These are phyloP conservation scores for Boletus smithii DNA, from an alignment of 1,284 basidiomycete species.

Conservation along the genomic window DNA sequence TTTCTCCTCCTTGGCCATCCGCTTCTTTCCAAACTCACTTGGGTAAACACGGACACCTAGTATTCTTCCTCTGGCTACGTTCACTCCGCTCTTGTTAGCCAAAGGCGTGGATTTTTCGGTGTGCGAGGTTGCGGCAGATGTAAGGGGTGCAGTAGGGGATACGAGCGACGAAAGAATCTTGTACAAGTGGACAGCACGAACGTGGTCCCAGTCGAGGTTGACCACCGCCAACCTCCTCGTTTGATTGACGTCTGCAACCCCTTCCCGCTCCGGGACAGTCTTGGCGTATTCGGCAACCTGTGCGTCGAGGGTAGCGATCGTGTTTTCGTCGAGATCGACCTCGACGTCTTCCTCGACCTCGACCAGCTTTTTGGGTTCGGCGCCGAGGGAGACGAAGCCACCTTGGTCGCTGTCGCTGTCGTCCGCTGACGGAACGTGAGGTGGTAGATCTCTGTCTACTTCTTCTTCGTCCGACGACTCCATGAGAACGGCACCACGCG, in stretches of 20 bases:
- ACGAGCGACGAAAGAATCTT: slow-evolving; percentile 92
- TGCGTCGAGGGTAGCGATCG: slow-evolving; percentile 68
- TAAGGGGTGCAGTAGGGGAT: slow-evolving; percentile 49
- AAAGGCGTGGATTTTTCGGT: slow-evolving; percentile 1
- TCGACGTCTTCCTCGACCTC: slow-evolving; percentile 49
- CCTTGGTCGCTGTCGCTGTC: slow-evolving; percentile 47
- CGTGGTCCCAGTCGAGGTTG: slow-evolving; percentile 98
- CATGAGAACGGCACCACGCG: slow-evolving; percentile 83
- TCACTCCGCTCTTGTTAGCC: slow-evolving; percentile 16
- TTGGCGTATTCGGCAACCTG: slow-evolving; percentile 65
- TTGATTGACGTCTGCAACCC: slow-evolving; percentile 37
- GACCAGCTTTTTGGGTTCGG: slow-evolving; percentile 30
- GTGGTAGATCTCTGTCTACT: slow-evolving; percentile 37
- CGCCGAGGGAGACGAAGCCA: slow-evolving; percentile 51
- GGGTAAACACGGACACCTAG: slow-evolving; percentile 84
- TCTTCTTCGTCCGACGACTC: slow-evolving; percentile 86
- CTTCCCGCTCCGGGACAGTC: slow-evolving; percentile 38
- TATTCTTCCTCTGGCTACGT: slow-evolving; percentile 57
- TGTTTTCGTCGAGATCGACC: slow-evolving; percentile 77
- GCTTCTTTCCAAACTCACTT: slow-evolving; percentile 89
- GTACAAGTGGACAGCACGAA: slow-evolving; percentile 87
- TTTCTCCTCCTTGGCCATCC: slow-evolving; percentile 83
- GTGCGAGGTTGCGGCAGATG: slow-evolving; percentile 28
- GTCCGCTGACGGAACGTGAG: slow-evolving; percentile 32
- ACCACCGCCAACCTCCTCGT: slow-evolving; percentile 86